Percentiles rank a stretch among this genome's conserved stretches.
These are phyloP conservation scores for Thelonectria blattea DNA, from an alignment of 2,329 filamentous ascomycete genomes.

Conservation along the genomic window DNA sequence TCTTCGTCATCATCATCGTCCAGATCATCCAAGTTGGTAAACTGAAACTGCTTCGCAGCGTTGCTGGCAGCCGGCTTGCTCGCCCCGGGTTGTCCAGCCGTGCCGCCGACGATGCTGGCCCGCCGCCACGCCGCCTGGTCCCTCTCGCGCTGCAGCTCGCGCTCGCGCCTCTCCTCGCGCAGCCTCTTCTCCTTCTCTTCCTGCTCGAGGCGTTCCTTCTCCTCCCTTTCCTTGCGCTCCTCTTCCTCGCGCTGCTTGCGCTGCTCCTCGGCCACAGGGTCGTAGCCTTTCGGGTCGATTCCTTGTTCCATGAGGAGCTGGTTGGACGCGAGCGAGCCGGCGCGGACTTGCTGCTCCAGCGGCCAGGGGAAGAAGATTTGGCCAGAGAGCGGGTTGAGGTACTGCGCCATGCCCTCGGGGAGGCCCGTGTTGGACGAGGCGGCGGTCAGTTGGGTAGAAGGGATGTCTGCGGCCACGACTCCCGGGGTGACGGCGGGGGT, in stretches of 20 bases:
- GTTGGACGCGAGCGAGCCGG: conserved; percentile 69
- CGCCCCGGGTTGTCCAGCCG: conserved; percentile 35
- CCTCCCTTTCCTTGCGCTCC: conserved; percentile 53
- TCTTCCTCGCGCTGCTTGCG: conserved; percentile 58
- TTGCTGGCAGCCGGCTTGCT: conserved; percentile 38
- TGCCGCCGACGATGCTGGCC: conserved; percentile 42
- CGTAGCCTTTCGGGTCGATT: conserved; percentile 65
- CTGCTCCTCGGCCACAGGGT: conserved; percentile 62
- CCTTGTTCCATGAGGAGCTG: conserved; percentile 68
- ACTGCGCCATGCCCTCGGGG: conserved; percentile 55
- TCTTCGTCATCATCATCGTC: conserved; percentile 53
- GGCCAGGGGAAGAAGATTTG: conserved; percentile 80
- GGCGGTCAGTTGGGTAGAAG: conserved; percentile 42
- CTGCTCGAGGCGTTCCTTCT: conserved; percentile 52
- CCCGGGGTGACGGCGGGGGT: conserved; percentile 30
- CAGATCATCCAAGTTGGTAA: conserved; percentile 59
- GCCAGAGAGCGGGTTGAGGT: conserved; percentile 62
- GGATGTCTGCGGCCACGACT: conserved; percentile 36
- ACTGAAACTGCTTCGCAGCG: conserved; percentile 62
- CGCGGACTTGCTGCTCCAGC: conserved; percentile 66
- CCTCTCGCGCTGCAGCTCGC: conserved; percentile 50
- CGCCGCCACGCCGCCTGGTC: conserved; percentile 51
- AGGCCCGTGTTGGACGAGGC: conserved; percentile 49
- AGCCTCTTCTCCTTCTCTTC: conserved; percentile 53
- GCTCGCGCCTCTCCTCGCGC: conserved; percentile 51